These are phyloP conservation scores for Salix suchowensis DNA, from an alignment of 345 rosid genomes.

Conservation along the genomic window DNA sequence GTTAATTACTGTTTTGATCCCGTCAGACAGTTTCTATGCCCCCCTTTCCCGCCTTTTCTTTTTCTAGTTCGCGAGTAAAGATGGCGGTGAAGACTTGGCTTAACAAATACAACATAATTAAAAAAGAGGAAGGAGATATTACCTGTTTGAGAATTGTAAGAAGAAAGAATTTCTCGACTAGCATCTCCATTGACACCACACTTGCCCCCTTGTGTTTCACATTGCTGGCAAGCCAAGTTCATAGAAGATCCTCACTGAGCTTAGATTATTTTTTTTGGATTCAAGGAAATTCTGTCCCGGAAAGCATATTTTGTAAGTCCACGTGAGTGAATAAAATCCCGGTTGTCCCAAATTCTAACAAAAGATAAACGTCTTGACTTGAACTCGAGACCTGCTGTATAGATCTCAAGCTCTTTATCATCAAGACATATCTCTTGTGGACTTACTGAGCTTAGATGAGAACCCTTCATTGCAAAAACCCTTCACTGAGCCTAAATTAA, in stretches of 20 bases:
- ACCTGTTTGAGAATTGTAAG: constrained; percentile 30
- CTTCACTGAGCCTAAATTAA: too few relatives aligned
- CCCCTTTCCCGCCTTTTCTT: neutral
- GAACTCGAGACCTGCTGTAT: too few relatives aligned
- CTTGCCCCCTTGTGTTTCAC: constrained; percentile 39
- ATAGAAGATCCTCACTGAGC: constrained; percentile 41
- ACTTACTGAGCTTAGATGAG: constrained; percentile 26
- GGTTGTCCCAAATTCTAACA: fast-evolving
- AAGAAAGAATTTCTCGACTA: constrained; percentile 44
- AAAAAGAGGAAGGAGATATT: neutral
- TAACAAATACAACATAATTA: neutral
- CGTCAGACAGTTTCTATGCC: neutral
- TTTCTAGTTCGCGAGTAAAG: neutral
- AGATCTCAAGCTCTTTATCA: too few relatives aligned
- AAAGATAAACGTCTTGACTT: too few relatives aligned
- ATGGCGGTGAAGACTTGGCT: neutral
- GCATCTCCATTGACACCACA: constrained; percentile 45
- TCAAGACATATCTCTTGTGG: too few relatives aligned
- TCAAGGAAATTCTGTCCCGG: fast-evolving
- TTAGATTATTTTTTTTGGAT: neutral
- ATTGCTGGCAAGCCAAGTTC: constrained; percentile 57
- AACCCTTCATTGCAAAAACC: constrained; percentile 20
- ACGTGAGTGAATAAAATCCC: fast-evolving
- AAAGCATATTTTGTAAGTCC: too few relatives aligned
- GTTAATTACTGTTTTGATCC: neutral